Conservation (phyloP, 2,329 filamentous ascomycete genomes). For the Biscogniauxia marginata region DNA sequence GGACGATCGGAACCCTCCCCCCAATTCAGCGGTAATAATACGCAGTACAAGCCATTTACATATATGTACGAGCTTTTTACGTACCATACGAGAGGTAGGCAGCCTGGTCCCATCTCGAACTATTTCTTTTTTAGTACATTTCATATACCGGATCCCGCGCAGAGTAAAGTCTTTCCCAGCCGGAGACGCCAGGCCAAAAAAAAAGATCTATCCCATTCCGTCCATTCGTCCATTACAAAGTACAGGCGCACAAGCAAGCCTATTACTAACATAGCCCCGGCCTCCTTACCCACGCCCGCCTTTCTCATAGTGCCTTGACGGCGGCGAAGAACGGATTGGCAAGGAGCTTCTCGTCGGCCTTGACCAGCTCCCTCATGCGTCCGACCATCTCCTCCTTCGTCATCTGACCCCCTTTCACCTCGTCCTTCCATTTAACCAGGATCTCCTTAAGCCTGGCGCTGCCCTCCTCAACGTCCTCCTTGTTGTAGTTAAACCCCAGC, state of each 20-base stretch:
- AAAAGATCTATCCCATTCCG: too few relatives aligned
- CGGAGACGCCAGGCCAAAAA: too few relatives aligned
- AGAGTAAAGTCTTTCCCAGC: too few relatives aligned
- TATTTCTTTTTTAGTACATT: too few relatives aligned
- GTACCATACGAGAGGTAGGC: too few relatives aligned
- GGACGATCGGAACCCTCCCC: too few relatives aligned
- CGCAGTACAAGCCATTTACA: too few relatives aligned
- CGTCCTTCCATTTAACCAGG: constrained; percentile 80
- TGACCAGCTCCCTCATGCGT: constrained; percentile 77
- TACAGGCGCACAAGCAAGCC: neutral
- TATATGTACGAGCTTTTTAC: too few relatives aligned
- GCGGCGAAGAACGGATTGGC: constrained; percentile 71
- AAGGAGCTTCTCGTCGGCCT: constrained; percentile 63
- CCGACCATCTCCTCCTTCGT: constrained; percentile 74
- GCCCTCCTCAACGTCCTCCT: constrained; percentile 86
- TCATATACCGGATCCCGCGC: too few relatives aligned
- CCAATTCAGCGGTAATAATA: too few relatives aligned
- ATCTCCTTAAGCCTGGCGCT: constrained; percentile 82
- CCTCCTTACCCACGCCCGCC: neutral
- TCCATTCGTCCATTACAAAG: neutral
- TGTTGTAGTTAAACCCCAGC: constrained; percentile 61
- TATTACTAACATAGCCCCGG: neutral
- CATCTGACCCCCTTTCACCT: constrained; percentile 60
- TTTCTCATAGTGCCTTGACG: constrained; percentile 50
- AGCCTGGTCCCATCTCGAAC: too few relatives aligned